Conservation (phyloP, 768 basidiomycete species). For the Kwoniella pini region DNA sequence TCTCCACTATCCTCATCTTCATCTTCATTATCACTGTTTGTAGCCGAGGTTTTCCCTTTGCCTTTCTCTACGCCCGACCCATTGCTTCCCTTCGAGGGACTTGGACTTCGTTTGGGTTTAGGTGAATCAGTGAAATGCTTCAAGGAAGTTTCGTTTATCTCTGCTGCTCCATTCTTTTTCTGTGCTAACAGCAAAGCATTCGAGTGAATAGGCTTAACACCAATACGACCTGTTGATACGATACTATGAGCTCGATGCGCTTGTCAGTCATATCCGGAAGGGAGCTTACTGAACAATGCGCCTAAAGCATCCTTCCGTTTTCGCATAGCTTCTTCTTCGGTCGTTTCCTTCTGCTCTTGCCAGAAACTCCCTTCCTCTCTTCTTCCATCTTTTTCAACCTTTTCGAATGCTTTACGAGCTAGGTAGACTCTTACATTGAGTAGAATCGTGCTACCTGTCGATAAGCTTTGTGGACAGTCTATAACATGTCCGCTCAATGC, state of each 20-base stretch:
- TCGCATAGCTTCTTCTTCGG: constrained; percentile 72
- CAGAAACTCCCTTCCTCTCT: constrained; percentile 57
- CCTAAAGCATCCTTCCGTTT: constrained; percentile 76
- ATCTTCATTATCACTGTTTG: constrained; percentile 58
- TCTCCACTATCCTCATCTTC: constrained; percentile 76
- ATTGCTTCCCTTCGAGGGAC: constrained; percentile 38
- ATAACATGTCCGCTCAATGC: constrained; percentile 71
- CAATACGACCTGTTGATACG: constrained; percentile 57
- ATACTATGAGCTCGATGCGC: constrained; percentile 17
- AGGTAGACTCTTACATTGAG: constrained; percentile 74
- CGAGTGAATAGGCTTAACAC: constrained; percentile 63
- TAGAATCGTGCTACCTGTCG: constrained; percentile 74
- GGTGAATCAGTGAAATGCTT: constrained; percentile 57
- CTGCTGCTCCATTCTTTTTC: constrained; percentile 50
- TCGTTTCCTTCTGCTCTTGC: constrained; percentile 76
- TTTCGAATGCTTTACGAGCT: constrained; percentile 66
- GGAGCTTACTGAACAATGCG: constrained; percentile 66
- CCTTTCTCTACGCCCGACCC: constrained; percentile 44
- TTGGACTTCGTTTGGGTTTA: constrained; percentile 25
- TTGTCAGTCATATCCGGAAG: too few species aligned
- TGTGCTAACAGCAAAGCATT: constrained; percentile 49
- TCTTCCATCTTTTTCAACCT: constrained; percentile 37
- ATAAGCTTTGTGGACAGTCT: constrained; percentile 71
- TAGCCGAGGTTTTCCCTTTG: constrained; percentile 56
- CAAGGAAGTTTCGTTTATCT: constrained; percentile 48